These are phyloP conservation scores for Telopea speciosissima DNA, from an alignment of 177 flowering plant genomes.

Conservation along the genomic window DNA sequence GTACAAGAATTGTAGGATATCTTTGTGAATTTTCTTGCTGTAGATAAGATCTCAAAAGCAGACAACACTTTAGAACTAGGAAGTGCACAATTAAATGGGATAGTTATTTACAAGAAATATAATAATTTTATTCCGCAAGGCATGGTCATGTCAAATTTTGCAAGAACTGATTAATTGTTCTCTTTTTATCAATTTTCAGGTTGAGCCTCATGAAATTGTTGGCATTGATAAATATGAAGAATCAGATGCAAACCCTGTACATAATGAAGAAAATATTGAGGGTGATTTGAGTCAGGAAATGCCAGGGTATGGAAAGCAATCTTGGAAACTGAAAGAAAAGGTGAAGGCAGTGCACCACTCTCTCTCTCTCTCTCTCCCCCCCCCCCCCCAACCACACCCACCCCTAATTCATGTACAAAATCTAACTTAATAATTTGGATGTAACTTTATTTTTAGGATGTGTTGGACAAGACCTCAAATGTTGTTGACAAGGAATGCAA, in stretches of 20 bases:
- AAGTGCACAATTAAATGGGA: background rate
- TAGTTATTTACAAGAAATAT: no score
- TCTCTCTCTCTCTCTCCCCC: constrained; percentile 1
- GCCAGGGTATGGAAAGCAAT: constrained; percentile 24
- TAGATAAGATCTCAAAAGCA: background rate
- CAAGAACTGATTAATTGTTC: constrained; percentile 1
- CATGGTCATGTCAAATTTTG: background rate
- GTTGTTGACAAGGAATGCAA: constrained; percentile 24
- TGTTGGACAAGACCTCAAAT: constrained; percentile 12
- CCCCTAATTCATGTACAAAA: no score
- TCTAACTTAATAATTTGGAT: background rate
- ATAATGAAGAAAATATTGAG: constrained; percentile 32
- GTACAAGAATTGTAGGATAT: background rate
- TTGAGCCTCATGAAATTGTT: constrained; percentile 61
- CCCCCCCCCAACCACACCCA: background rate
- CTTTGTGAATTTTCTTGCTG: background rate
- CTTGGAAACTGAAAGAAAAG: constrained; percentile 31
- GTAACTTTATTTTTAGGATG: constrained; percentile 30
- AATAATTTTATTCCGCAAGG: no score
- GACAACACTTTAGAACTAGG: background rate
- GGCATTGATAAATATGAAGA: constrained; percentile 51
- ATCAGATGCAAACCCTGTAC: constrained; percentile 24
- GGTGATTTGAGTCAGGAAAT: constrained; percentile 23
- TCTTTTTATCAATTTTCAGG: constrained; percentile 40
- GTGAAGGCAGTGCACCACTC: constrained; percentile 21